Evolutionary conservation across 2,329 filamentous ascomycete genomes (phyloP), one percentile per base, ranked within the genome.

Genomic region (Epichloe baconii): DNA sequence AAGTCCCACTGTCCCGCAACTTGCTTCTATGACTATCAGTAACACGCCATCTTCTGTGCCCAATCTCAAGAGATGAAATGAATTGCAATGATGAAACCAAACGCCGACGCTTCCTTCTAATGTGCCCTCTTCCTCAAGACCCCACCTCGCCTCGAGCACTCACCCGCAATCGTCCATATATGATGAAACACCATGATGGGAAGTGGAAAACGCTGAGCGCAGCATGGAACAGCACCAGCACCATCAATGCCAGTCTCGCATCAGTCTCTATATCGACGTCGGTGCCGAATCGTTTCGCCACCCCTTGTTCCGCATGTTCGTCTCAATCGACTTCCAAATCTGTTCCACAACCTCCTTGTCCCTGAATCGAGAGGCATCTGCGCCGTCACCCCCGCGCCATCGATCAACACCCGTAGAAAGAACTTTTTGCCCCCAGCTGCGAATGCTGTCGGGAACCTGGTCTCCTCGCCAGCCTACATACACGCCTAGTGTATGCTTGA

Each of bases 391-490:
- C 40, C 67, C 67, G 41, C 81, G 83, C 80, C 85, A 95, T 61
- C 91, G 85, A 62, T 97, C 93, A n/a, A 98, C 79, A 47, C 80
- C 78, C 48, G 85, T 85, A 42, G 78, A 81, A 61, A 88, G 69
- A 21, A 98, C 90, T 42, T 86, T 85, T 55, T 91, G 80, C 1
- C 93, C 91, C 86, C 91, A 95, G 48, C 80, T 80, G 58, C 81
- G 83, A 38, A 98, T 83, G 42, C 80, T 83, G 50, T 85, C 79
- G 1, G 93, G 93, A 3, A 83, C 69, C 55, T 82, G 77, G 62
- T 97, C 90, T 47, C 87, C 89, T 54, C 86, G 80, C 88, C 89
- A 97, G 3, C 93, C 93, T 2, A 98, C 82, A 62, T 88, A 95
- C 47, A 98, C 74, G 51, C 93, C 93, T 14, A 88, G 75, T 2